Base-by-base conservation (phyloP, 192 early-diverging fungal species). In the Umbelopsis isabellina region DNA sequence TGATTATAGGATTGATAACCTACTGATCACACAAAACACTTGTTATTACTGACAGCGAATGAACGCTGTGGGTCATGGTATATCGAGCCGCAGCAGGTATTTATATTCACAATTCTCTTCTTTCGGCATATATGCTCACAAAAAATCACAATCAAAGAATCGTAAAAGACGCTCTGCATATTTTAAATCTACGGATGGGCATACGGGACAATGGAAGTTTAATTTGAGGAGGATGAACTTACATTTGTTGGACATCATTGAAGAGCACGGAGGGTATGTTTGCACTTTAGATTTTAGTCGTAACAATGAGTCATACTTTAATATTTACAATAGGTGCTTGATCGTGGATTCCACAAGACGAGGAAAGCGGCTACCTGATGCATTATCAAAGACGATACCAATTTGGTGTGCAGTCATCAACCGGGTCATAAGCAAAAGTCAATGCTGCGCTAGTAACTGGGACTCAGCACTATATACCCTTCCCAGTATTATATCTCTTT, bases 161-260 rank as follows among this genome's bases (percentile, higher is more conserved):
- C 49, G 76, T 51, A 71, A 84, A 64, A 73, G 68, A 13, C 79
- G 87, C 25, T 82, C 90, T 0, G 94, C 91, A 2, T 97, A 97
- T 70, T 95, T 97, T 74, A 97, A 97, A 72, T 97, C 95, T 7
- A 97, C 95, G 2, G 95, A 97, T 80, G 95, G 95, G 0, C 95
- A 97, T 72, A 90, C 83, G 35, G 89, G 91, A 3, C 82, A 87
- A 52, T 95, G 94, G 94, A 87, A 90, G 67, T 94, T 96, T 44
- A 96, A 88, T 71, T 65, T 95, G 65, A 85, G 92, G 37, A 61
- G 95, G 64, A 80, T 91, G 65, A 97, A 97, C 77, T 82, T 87
- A 41, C 92, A 93, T 69, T 67, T 95, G 25, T 68, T 97, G 2
- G 50, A 76, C 18, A 61, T 84, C 16, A 84, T 97, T 18, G 51